A percentile compares a stretch with the other conserved stretches of the same genome.
These are phyloP conservation scores for Penicillium bialowiezense DNA, from an alignment of 495 filamentous ascomycete species.

Conservation along the genomic window DNA sequence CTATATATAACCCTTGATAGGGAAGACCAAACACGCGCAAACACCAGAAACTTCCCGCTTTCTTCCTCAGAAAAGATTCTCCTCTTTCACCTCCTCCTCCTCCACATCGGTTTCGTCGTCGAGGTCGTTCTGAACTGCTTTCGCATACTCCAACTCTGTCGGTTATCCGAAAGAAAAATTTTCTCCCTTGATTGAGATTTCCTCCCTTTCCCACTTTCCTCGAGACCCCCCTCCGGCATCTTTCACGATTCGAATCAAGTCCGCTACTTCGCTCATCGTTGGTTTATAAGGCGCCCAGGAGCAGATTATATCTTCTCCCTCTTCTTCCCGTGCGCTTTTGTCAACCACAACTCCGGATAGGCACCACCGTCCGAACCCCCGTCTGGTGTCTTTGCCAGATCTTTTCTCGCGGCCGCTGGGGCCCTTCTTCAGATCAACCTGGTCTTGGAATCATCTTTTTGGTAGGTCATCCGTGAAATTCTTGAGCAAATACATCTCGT, in stretches of 20 bases:
- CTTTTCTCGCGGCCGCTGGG: conserved; percentile 23
- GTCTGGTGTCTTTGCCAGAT: conserved; percentile 32
- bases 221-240: conserved; percentile 4
- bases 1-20: conserved; percentile 18
- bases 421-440: conserved; percentile 23
- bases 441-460: conserved; percentile 18
- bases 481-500: too few species aligned
- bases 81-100: conserved; percentile 8
- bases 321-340: not conserved
- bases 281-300: conserved; percentile 4
- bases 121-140: conserved; percentile 1
- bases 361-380: conserved; percentile 2
- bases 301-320: not conserved
- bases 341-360: conserved; percentile 14
- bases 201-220: conserved; percentile 1
- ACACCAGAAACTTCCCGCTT: conserved; percentile 29
- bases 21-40: conserved; percentile 27
- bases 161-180: not conserved
- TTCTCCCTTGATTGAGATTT: conserved; percentile 16
- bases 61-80: conserved; percentile 27
- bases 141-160: not conserved
- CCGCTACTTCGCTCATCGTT: conserved; percentile 4
- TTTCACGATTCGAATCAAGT: conserved; percentile 5
- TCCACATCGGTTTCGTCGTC: not conserved
- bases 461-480: conserved; percentile 16